Percentiles rank a stretch among this genome's conserved stretches.
phyloP scores from a whole-genome alignment of 1,284 basidiomycete genomes.

The Nidula niveotomentosa region DNA sequence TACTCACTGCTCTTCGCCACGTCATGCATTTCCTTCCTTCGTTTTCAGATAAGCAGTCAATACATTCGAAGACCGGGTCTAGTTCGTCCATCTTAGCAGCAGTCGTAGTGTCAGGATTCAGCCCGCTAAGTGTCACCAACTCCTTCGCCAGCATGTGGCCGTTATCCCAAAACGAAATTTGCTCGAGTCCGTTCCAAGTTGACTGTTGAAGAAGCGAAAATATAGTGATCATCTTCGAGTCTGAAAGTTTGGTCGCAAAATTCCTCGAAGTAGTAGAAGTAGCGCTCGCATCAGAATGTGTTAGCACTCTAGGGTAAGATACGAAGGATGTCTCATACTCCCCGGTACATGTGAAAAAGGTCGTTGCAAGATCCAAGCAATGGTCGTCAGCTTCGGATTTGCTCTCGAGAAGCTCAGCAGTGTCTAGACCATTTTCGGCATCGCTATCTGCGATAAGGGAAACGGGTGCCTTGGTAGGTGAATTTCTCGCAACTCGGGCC shows the following conservation, averaged over 20 bases:
- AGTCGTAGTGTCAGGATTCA: conserved; percentile 2
- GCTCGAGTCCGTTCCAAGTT: background rate
- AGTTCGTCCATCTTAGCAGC: conserved; percentile 1
- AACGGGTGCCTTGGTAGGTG: background rate
- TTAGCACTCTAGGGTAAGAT: background rate
- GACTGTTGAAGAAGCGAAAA: background rate
- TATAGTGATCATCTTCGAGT: no score
- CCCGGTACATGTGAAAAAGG: background rate
- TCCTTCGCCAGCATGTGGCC: no score
- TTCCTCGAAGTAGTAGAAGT: no score
- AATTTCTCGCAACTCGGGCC: no score
- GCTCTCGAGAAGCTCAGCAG: no score
- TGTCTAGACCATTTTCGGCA: no score
- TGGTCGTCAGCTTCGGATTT: background rate
- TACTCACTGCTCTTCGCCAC: conserved; percentile 3
- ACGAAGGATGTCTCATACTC: background rate
- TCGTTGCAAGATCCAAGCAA: background rate
- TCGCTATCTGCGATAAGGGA: background rate
- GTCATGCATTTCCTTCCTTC: background rate
- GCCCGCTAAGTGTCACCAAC: background rate
- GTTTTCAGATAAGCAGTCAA: background rate
- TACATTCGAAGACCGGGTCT: conserved; percentile 4
- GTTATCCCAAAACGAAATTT: background rate
- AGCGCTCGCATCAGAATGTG: background rate
- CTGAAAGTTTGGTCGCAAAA: no score